phyloP scores from a whole-genome alignment of 495 filamentous ascomycete species.

The Penicillium egyptiacum region DNA sequence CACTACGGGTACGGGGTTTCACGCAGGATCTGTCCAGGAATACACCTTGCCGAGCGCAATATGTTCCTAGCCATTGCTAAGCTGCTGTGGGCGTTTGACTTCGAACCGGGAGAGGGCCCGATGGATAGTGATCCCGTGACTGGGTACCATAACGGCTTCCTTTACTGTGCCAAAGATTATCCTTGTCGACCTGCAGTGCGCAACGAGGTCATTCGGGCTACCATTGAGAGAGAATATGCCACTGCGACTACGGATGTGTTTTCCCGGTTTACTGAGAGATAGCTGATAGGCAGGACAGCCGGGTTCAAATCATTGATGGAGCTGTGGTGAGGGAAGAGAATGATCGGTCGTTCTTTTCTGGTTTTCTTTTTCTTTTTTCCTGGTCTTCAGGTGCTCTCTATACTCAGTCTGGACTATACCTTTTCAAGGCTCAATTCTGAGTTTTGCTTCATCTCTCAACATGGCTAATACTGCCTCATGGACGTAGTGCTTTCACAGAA shows the following conservation, averaged over 20 bases:
- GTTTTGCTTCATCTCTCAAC: too few relatives aligned
- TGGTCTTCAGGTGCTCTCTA: not conserved
- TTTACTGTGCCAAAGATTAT: slow-evolving; percentile 30
- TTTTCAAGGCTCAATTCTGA: too few relatives aligned
- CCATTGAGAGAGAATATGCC: not conserved
- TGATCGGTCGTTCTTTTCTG: not conserved
- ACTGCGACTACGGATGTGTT: not conserved
- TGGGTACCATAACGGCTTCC: slow-evolving; percentile 36
- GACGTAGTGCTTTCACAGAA: too few relatives aligned
- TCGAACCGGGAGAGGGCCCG: not conserved
- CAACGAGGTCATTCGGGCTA: not conserved
- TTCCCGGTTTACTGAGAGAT: not conserved
- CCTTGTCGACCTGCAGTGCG: slow-evolving; percentile 5
- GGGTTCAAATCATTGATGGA: not conserved
- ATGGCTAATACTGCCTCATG: too few relatives aligned
- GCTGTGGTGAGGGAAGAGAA: not conserved
- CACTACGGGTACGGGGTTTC: not conserved
- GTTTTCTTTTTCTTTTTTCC: too few relatives aligned
- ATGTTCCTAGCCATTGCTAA: not conserved
- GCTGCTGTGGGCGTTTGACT: not conserved
- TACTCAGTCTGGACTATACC: too few relatives aligned
- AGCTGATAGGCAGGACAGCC: not conserved
- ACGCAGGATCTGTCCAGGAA: not conserved
- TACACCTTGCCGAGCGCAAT: not conserved
- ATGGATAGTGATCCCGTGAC: slow-evolving; percentile 7